Conservation (phyloP, 257 asterid species). For the Paraleonurus japonicus region DNA sequence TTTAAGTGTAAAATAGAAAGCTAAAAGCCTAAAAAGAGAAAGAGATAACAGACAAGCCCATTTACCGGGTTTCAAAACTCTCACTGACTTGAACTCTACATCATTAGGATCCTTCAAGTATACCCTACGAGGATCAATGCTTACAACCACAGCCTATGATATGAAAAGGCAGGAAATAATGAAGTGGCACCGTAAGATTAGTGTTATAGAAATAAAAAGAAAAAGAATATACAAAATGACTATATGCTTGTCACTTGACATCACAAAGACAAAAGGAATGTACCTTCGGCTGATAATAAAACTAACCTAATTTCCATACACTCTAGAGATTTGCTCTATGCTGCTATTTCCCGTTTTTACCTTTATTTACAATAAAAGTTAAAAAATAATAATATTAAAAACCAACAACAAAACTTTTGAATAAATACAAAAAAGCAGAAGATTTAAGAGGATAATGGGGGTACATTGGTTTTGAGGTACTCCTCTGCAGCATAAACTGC, state of each 20-base stretch:
- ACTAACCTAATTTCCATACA: constrained; percentile 89
- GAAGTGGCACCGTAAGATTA: not conserved
- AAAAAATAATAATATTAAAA: constrained; percentile 18
- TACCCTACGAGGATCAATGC: constrained; percentile 94
- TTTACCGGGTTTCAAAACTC: constrained; percentile 74
- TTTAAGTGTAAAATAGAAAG: not conserved
- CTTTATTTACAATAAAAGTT: constrained; percentile 37
- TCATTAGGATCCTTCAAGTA: constrained; percentile 66
- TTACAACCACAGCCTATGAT: constrained; percentile 90
- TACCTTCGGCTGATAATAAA: not conserved
- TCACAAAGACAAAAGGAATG: not conserved
- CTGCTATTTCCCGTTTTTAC: constrained; percentile 89
- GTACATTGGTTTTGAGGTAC: constrained; percentile 73
- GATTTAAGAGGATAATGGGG: constrained; percentile 7
- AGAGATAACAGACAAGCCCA: not conserved
- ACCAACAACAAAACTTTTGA: not conserved
- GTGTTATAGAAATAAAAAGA: not conserved
- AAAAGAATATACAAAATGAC: not conserved
- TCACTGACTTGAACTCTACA: constrained; percentile 68
- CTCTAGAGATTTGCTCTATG: constrained; percentile 87
- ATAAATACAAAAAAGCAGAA: not conserved
- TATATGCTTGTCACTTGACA: not conserved
- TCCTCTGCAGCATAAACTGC: constrained; percentile 98
- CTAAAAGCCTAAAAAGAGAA: not conserved
- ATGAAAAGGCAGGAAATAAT: not conserved